A percentile compares a stretch with the other conserved stretches of the same genome.
Conservation (phyloP, 1,139 yeast genomes). For the Yamadazyma mexicana region DNA sequence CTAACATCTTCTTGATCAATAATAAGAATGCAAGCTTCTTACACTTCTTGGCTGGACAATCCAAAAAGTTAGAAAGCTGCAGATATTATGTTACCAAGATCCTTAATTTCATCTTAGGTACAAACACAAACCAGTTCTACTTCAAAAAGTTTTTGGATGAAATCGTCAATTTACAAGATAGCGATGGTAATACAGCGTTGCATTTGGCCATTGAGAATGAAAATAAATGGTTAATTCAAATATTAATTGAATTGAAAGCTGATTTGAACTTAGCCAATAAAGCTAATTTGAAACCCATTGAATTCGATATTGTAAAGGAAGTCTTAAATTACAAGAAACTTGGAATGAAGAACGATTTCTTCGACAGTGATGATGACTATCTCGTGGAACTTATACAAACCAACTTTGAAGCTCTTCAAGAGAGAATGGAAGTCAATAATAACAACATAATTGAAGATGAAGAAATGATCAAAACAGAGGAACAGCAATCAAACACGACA, state of each 20-base stretch:
- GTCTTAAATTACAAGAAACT: slow-evolving; percentile 17
- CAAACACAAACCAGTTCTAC: slow-evolving; percentile 38
- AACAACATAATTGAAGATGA: slow-evolving; percentile 24
- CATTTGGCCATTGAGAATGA: slow-evolving; percentile 92
- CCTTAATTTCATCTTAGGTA: slow-evolving; percentile 71
- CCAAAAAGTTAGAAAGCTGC: slow-evolving; percentile 33
- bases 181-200: slow-evolving; percentile 84
- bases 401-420: slow-evolving; percentile 33
- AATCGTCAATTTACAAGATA: slow-evolving; percentile 75
- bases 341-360: slow-evolving; percentile 14
- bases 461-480: slow-evolving; percentile 12
- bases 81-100: slow-evolving; percentile 76
- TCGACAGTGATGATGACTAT: slow-evolving; percentile 24
- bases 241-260: slow-evolving; percentile 83
- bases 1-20: slow-evolving; percentile 39
- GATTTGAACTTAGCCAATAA: slow-evolving; percentile 76
- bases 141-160: slow-evolving; percentile 64
- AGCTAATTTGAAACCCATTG: slow-evolving; percentile 81
- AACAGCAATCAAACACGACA: slow-evolving; percentile 13
- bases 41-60: slow-evolving; percentile 35
- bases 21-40: slow-evolving; percentile 34
- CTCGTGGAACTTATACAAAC: slow-evolving; percentile 38
- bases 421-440: slow-evolving; percentile 26
- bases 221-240: slow-evolving; percentile 75
- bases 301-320: slow-evolving; percentile 68